Base-by-base conservation (phyloP, 768 basidiomycete species). In the Leccinum pellstonianum region DNA sequence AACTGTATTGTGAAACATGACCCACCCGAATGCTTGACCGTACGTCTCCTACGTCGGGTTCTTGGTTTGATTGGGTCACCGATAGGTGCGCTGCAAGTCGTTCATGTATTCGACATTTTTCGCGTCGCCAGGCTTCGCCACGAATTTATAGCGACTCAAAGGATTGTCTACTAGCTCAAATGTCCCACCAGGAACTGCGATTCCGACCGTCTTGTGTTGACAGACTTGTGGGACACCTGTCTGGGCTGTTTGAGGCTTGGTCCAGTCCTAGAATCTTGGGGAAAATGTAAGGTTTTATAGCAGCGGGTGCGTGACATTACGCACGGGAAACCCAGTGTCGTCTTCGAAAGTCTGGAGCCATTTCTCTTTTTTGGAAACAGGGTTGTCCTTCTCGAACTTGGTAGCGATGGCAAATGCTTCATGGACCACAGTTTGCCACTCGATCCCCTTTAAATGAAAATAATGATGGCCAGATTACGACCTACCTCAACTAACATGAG, bases 241-340 rank as follows among this genome's bases (percentile, higher is more conserved):
- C 4, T 33, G 0, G 1, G 56, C 59, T 4, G 59, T 65, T 15
- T 49, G 56, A 1, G 0, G 48, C 29, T n/a, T 47, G 17, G 64
- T 62, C 64, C 64, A 65, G 33, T 65, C 66, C 66, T 66, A 67
- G 33, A 59, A 67, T 5, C 66, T 67, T 1, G 27, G 33, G 38
- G 4, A 25, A 46, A 46, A 41, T 7, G 19, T 55, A 6, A 41
- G 23, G 2, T 7, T 47, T 1, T 6, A 7, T 48, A 14, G 27
- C 0, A 3, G 3, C 5, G 3, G 5, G 11, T n/a, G 19, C 7
- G 3, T 17, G 4, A 9, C 19, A 21, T 5, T 12, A 58, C 66
- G 54, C 33, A 67, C 66, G 66, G 66, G 52, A 58, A 56, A 54
- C 66, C 66, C 46, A 68, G 56, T 1, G 27, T 27, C 27, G 52